These are phyloP conservation scores for Gamarada debralockiae DNA, from an alignment of 495 filamentous ascomycete species.

Conservation along the genomic window DNA sequence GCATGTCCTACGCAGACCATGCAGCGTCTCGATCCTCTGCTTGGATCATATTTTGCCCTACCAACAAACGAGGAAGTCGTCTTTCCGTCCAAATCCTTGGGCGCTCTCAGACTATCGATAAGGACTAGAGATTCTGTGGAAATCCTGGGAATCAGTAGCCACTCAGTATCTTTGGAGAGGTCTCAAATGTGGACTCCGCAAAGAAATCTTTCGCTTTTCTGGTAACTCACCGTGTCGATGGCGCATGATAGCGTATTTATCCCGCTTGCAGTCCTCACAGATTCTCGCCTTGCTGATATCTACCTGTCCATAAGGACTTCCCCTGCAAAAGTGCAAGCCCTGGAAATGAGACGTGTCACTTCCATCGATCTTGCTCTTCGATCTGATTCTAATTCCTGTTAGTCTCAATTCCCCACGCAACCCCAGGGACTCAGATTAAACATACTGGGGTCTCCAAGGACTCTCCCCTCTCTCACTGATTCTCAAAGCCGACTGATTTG, in stretches of 20 bases:
- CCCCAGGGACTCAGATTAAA: background rate
- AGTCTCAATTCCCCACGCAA: background rate
- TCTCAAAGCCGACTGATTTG: background rate
- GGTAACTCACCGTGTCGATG: background rate
- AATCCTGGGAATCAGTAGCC: background rate
- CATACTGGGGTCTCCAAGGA: no score
- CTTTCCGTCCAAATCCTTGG: background rate
- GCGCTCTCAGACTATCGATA: background rate
- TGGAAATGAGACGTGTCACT: background rate
- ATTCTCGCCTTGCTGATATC: background rate
- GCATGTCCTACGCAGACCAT: conserved; percentile 1
- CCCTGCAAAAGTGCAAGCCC: conserved; percentile 1
- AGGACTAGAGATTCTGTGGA: background rate
- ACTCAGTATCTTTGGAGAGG: background rate
- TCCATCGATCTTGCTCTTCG: background rate
- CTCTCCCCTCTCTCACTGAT: background rate
- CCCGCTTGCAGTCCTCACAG: background rate
- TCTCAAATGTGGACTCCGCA: background rate
- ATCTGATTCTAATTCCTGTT: background rate
- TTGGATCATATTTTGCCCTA: background rate
- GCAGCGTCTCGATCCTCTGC: background rate
- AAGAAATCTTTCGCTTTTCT: background rate
- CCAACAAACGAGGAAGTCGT: no score
- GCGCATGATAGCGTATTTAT: conserved; percentile 5
- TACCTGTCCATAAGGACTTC: background rate